Base-by-base conservation (phyloP, 495 filamentous ascomycete genomes). In the Collariella sp. region DNA sequence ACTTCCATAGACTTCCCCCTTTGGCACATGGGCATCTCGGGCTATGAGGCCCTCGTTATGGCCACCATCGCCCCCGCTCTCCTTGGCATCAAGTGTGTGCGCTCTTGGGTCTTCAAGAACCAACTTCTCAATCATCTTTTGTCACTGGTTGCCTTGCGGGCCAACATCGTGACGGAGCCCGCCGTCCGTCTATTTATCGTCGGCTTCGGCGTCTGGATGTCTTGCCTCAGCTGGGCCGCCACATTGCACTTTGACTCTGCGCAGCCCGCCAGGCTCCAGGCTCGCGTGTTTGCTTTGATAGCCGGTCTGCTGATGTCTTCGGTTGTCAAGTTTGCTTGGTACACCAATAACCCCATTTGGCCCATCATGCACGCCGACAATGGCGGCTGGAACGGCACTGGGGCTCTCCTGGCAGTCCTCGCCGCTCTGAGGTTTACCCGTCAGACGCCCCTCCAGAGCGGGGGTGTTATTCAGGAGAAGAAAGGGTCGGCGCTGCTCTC, bases 11-110 rank as follows among this genome's bases (percentile, higher is more conserved):
- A 95, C 66, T 99, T 99, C 64, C 93, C 93, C 15, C 80, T 99
- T n/a, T 99, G 94, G 94, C 83, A 96, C 67, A 97, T 99, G 94
- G 94, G 94, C 53, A 90, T 99, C 55, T 99, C 94, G 7, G 94
- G 94, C 52, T 96, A 95, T 59, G 94, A 99, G 71, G 84, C 84
- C 23, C 76, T 91, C 56, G 82, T 99, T 67, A 82, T 95, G 79
- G 78, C 78, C 56, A 90, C 86, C n/a, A 63, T 89, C 46, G 86
- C 89, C 5, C 93, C 94, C 0, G 73, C 90, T 20, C 68, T 96
- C n/a, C 84, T 97, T 29, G 80, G 76, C 23, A 84, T 91, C 52
- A 76, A 71, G 29, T 76, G 84, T 2, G 44, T 96, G 38, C 84
- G 87, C 36, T 79, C 78, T 26, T 67, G 87, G 11, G 76, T 88